phyloP scores from a whole-genome alignment of 139 green algal genomes.

The Trebouxia sp. region DNA sequence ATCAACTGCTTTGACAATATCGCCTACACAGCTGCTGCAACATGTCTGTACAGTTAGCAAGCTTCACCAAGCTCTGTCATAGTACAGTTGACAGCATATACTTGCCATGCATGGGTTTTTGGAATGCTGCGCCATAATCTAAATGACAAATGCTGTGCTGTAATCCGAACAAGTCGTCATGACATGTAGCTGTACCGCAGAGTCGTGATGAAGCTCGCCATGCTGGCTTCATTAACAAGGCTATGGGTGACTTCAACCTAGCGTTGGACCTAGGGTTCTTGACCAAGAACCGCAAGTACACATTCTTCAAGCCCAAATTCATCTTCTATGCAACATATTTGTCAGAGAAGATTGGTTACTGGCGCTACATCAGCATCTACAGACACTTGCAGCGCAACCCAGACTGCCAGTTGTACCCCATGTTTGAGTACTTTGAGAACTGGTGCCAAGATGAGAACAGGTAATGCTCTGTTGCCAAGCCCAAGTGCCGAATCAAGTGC shows the following conservation, averaged over 20 bases:
- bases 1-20: no score
- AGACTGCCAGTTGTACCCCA: conserved; percentile 97
- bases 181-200: no score
- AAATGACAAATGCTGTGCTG: no score
- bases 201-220: conserved; percentile 96
- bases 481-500: background rate
- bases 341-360: conserved; percentile 99
- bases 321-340: conserved; percentile 99
- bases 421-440: conserved; percentile 99
- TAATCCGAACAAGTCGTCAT: no score
- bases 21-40: no score
- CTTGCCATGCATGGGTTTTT: no score
- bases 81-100: no score
- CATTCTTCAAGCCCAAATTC: conserved; percentile 99
- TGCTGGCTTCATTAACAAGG: conserved; percentile 99
- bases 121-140: no score
- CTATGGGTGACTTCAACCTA: conserved; percentile 92
- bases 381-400: conserved; percentile 93
- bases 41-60: background rate
- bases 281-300: conserved; percentile 88
- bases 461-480: background rate
- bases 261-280: conserved; percentile 99
- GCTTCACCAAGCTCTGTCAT: no score
- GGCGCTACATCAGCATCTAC: conserved; percentile 97
- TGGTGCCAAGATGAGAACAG: conserved; percentile 90